phyloP scores from a whole-genome alignment of 139 green algal genomes.

The Nannochloris sp. region DNA sequence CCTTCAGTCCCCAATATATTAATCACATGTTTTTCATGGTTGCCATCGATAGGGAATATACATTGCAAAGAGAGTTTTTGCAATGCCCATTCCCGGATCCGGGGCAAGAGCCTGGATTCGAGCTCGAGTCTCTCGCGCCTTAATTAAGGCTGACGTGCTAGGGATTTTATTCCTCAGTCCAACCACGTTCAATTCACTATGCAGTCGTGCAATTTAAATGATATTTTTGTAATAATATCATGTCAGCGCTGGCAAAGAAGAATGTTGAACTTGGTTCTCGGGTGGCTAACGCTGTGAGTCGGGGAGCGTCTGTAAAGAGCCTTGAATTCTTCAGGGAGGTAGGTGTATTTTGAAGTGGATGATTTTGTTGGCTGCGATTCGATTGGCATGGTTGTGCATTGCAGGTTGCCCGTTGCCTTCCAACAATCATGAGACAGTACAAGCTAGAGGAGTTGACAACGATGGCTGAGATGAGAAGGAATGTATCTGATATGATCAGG shows the following conservation, averaged over 20 bases:
- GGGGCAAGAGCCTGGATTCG: no score
- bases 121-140: no score
- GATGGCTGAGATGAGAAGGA: constrained; percentile 25
- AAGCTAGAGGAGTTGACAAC: constrained; percentile 44
- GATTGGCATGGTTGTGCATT: not conserved
- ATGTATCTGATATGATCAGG: constrained; percentile 34
- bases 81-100: no score
- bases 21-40: no score
- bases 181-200: no score
- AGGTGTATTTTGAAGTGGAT: not conserved
- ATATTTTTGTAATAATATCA: not conserved
- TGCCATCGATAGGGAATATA: no score
- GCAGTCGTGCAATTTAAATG: no score
- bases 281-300: not conserved
- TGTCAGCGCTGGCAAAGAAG: constrained; percentile 5
- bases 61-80: no score
- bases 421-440: constrained; percentile 40
- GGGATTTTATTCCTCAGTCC: no score
- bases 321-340: not conserved
- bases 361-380: not conserved
- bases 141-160: no score
- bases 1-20: no score
- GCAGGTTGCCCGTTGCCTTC: constrained; percentile 39
- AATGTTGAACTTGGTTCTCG: not conserved
- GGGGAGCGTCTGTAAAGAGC: not conserved